These are phyloP conservation scores for Castanea mollissima DNA, from an alignment of 306 rosid species.

Conservation along the genomic window DNA sequence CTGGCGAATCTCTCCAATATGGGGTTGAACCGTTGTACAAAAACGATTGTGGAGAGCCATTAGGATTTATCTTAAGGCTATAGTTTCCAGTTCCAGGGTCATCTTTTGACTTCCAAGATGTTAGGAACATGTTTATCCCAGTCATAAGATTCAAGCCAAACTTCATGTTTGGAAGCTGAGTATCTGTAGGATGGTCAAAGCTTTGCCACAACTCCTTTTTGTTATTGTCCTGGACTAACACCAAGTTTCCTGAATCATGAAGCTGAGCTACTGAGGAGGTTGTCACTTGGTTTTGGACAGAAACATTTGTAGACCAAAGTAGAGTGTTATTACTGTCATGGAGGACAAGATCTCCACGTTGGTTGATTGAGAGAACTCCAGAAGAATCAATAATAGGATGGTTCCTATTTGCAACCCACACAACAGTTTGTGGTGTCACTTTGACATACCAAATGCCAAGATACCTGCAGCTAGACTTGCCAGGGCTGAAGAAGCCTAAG, in stretches of 20 bases:
- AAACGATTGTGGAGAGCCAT: too few species aligned
- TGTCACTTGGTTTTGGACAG: too few species aligned
- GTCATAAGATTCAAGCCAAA: not conserved
- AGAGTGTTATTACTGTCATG: too few species aligned
- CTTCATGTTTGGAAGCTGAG: slow-evolving; percentile 9
- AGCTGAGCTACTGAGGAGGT: not conserved
- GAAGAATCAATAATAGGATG: not conserved
- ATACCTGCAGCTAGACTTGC: slow-evolving; percentile 34
- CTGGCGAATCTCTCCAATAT: too few species aligned
- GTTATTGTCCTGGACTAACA: too few species aligned
- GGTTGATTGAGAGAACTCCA: slow-evolving; percentile 12
- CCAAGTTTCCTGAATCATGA: too few species aligned
- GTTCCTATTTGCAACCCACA: slow-evolving; percentile 14
- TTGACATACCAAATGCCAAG: slow-evolving; percentile 23
- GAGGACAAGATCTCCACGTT: too few species aligned
- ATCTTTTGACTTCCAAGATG: not conserved
- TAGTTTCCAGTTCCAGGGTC: too few species aligned
- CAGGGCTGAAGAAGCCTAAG: slow-evolving; percentile 55
- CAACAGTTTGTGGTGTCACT: too few species aligned
- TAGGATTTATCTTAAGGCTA: too few species aligned
- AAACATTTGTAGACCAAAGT: slow-evolving; percentile 13
- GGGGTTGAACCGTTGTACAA: too few species aligned
- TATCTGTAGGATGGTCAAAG: not conserved
- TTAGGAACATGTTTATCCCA: not conserved
- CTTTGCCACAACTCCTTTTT: too few species aligned